phyloP scores from a whole-genome alignment of 140 eudicot species.

The Erigeron philadelphicus region DNA sequence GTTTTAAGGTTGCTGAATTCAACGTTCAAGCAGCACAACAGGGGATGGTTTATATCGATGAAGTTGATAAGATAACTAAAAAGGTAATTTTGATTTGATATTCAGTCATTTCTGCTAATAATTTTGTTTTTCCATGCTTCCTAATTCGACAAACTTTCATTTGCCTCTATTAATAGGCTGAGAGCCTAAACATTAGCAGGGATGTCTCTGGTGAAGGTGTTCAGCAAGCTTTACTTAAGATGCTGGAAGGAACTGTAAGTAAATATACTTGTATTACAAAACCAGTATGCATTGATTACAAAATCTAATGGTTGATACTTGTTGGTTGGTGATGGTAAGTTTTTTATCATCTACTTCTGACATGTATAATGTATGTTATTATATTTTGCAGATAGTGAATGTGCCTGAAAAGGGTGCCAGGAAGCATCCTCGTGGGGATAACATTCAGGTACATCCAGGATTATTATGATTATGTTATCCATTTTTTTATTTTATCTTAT shows the following conservation, averaged over 20 bases:
- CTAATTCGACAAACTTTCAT: neutral
- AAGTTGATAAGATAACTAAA: slow-evolving; percentile 95
- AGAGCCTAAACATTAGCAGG: slow-evolving; percentile 79
- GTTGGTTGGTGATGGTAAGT: neutral
- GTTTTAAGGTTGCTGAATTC: slow-evolving; percentile 71
- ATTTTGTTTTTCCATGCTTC: neutral
- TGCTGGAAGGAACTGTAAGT: slow-evolving; percentile 98
- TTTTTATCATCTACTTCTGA: slow-evolving; percentile 8
- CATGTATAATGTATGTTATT: neutral
- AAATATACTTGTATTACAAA: slow-evolving; percentile 3
- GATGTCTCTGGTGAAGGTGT: slow-evolving; percentile 98
- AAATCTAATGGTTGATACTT: slow-evolving; percentile 11
- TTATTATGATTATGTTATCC: neutral
- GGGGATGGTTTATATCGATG: slow-evolving; percentile 91
- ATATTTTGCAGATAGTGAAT: slow-evolving; percentile 59
- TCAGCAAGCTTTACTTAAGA: slow-evolving; percentile 92
- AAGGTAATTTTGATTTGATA: slow-evolving; percentile 42
- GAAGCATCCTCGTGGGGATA: slow-evolving; percentile 90
- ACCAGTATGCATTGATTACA: slow-evolving; percentile 4
- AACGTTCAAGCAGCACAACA: slow-evolving; percentile 98
- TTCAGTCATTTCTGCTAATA: slow-evolving; percentile 2
- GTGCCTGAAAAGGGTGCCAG: slow-evolving; percentile 93
- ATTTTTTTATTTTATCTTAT: neutral
- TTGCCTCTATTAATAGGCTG: slow-evolving; percentile 44
- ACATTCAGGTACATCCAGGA: slow-evolving; percentile 55